Conservation (phyloP, 139 green algal species). For the Diplosphaera chodatii region DNA sequence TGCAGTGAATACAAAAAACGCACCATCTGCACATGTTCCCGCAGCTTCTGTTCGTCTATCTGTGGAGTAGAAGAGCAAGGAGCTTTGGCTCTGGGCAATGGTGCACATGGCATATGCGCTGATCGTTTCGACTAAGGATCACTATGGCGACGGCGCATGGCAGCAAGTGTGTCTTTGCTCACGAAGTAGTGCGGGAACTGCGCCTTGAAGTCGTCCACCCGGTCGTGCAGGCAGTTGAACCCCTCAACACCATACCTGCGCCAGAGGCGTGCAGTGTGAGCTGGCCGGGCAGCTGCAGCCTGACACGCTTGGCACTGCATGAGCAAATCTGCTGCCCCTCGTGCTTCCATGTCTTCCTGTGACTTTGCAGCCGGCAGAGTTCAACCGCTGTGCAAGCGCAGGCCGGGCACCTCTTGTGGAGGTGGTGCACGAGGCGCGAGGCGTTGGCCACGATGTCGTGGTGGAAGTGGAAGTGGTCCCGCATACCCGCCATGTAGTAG, state of each 20-base stretch:
- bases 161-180: too few species aligned
- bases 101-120: too few species aligned
- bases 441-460: background rate
- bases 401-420: background rate
- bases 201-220: background rate
- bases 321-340: too few species aligned
- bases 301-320: too few species aligned
- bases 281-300: too few species aligned
- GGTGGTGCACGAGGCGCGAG: background rate
- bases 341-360: too few species aligned
- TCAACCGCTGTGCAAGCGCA: too few species aligned
- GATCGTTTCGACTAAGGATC: background rate
- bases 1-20: background rate
- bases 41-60: background rate
- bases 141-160: background rate
- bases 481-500: background rate
- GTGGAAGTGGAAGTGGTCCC: conserved; percentile 1
- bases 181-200: background rate
- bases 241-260: background rate
- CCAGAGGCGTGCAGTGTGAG: too few species aligned
- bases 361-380: too few species aligned
- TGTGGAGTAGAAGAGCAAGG: background rate
- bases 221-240: background rate
- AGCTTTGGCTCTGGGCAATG: too few species aligned
- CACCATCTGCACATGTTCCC: background rate